A percentile compares a stretch with the other conserved stretches of the same genome.
phyloP scores from a whole-genome alignment of 129 eudicot genomes.

The Centaurea solstitialis region DNA sequence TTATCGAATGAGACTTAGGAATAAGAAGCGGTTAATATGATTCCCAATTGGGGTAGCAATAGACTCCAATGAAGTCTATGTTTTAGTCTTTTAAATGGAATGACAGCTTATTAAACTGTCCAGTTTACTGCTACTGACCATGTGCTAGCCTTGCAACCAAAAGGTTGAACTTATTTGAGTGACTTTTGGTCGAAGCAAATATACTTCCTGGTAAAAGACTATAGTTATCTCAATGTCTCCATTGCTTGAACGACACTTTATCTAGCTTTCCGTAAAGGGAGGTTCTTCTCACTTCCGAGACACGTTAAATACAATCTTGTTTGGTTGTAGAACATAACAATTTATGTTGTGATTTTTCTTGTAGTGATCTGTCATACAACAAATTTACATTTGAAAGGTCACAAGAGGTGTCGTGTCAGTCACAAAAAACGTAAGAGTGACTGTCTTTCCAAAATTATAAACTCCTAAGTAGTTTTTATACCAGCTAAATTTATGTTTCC shows the following conservation, averaged over 20 bases:
- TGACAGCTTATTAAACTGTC: background rate
- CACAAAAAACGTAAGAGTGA: conserved; percentile 32
- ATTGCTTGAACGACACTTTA: background rate
- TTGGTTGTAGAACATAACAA: background rate
- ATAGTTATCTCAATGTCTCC: background rate
- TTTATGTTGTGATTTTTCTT: background rate
- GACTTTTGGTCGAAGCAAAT: background rate
- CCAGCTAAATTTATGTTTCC: background rate
- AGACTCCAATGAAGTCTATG: background rate
- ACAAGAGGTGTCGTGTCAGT: conserved; percentile 26
- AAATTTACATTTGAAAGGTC: conserved; percentile 34
- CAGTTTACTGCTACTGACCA: background rate
- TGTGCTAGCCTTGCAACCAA: background rate
- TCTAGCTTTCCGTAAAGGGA: background rate
- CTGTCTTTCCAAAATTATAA: background rate
- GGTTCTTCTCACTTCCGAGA: background rate
- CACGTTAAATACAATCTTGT: background rate
- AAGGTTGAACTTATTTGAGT: no score
- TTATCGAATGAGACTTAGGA: background rate
- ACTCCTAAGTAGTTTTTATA: background rate
- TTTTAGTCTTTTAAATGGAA: background rate
- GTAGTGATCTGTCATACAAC: conserved; percentile 55
- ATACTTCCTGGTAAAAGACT: background rate
- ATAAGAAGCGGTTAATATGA: background rate
- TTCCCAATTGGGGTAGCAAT: no score